A percentile compares a stretch with the other conserved stretches of the same genome.
Conservation (phyloP, 176 grass and related monocot species). For the Zoysia japonica region DNA sequence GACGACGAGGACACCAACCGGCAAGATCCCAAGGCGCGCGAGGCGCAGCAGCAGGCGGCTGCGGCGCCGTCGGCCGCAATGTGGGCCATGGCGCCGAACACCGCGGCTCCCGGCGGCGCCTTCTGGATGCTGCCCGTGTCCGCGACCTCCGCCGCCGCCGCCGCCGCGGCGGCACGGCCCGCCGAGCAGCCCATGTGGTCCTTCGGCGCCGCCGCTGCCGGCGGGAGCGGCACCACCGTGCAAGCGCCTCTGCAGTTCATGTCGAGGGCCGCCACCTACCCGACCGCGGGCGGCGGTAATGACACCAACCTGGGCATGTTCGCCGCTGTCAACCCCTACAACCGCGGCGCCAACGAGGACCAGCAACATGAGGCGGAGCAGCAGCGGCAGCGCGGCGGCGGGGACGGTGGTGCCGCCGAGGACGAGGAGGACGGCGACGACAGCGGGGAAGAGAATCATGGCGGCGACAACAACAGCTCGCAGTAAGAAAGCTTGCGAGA, state of each 20-base stretch:
- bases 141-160: conserved; percentile 35
- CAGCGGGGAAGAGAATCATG: conserved; percentile 34
- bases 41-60: conserved; percentile 27
- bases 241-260: conserved; percentile 87
- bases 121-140: conserved; percentile 99
- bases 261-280: conserved; percentile 66
- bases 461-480: conserved; percentile 44
- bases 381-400: conserved; percentile 32
- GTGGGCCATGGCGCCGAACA: conserved; percentile 90
- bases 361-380: conserved; percentile 42
- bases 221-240: conserved; percentile 57
- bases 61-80: conserved; percentile 56
- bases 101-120: conserved; percentile 54
- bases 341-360: conserved; percentile 52
- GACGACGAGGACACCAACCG: conserved; percentile 88
- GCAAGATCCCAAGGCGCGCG: conserved; percentile 55
- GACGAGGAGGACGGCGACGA: conserved; percentile 41
- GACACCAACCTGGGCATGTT: conserved; percentile 92
- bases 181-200: conserved; percentile 82
- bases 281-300: conserved; percentile 44
- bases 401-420: background rate
- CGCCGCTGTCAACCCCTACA: conserved; percentile 71
- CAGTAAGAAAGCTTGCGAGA: conserved; percentile 55
- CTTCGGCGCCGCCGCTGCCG: conserved; percentile 52
- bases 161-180: conserved; percentile 45